These are phyloP conservation scores for Alternaria consortialis DNA, from an alignment of 2,329 filamentous ascomycete genomes.

Conservation along the genomic window DNA sequence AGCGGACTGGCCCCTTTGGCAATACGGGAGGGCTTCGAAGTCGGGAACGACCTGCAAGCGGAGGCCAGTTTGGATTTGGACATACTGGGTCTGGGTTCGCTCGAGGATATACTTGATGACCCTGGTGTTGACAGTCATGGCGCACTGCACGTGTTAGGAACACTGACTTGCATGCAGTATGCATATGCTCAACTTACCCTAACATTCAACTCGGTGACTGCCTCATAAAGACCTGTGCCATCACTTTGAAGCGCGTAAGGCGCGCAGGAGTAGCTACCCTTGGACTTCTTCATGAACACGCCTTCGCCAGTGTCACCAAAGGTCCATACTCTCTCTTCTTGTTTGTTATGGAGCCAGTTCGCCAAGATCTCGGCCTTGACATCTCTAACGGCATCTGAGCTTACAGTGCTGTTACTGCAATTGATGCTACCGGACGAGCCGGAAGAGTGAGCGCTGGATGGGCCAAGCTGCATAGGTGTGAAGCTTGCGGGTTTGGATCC, in stretches of 20 bases:
- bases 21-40: conserved; percentile 65
- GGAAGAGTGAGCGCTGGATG: not conserved
- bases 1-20: conserved; percentile 80
- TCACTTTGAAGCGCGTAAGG: conserved; percentile 58
- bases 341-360: conserved; percentile 70
- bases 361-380: conserved; percentile 70
- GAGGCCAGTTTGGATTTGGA: conserved; percentile 67
- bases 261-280: conserved; percentile 62
- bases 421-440: not conserved
- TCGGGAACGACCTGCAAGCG: conserved; percentile 69
- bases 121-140: conserved; percentile 73
- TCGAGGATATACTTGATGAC: conserved; percentile 67
- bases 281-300: conserved; percentile 63
- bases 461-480: conserved; percentile 12
- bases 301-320: conserved; percentile 61
- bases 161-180: too few species aligned
- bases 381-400: conserved; percentile 58
- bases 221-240: conserved; percentile 60
- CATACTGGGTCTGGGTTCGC: conserved; percentile 60
- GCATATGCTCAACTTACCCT: conserved; percentile 53
- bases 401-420: not conserved
- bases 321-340: conserved; percentile 65
- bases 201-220: conserved; percentile 62
- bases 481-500: conserved; percentile 9
- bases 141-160: conserved; percentile 58